Conservation (phyloP, 2,329 filamentous ascomycete genomes). For the Helotiales sp. region DNA sequence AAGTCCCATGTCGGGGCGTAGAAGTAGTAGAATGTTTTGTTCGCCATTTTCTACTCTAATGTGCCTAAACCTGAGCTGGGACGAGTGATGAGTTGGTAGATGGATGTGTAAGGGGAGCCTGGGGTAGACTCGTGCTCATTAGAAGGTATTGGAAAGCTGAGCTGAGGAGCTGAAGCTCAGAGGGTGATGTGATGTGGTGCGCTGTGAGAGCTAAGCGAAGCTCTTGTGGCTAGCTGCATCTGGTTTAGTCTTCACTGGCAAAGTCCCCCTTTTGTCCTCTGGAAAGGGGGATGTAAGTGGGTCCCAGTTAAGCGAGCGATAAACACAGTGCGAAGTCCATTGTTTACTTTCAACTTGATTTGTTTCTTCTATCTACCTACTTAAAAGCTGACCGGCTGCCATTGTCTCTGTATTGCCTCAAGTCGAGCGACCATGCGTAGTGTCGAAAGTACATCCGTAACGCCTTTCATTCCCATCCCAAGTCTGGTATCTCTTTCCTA, state of each 20-base stretch:
- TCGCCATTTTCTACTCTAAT: neutral
- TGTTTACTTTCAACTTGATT: neutral
- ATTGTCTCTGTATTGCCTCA: neutral
- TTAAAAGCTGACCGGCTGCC: neutral
- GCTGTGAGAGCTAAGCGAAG: neutral
- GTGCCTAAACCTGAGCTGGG: no score
- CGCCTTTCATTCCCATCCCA: neutral
- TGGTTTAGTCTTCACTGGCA: neutral
- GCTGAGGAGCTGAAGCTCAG: neutral
- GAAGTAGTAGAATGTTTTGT: neutral
- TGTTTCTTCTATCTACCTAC: neutral
- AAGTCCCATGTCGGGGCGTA: neutral
- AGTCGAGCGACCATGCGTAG: neutral
- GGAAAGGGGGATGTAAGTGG: no score
- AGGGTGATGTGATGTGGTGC: no score
- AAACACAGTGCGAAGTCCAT: neutral
- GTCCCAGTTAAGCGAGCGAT: no score
- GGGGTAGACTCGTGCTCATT: no score
- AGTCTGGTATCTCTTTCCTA: neutral
- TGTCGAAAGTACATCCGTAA: neutral
- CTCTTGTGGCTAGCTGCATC: neutral
- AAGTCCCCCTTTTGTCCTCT: no score
- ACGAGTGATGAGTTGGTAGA: no score
- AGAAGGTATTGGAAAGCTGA: neutral
- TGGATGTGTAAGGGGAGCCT: no score